A percentile compares a stretch with the other conserved stretches of the same genome.
Conservation (phyloP, 192 early-diverging fungal genomes). For the Rhizophagus prolifer region DNA sequence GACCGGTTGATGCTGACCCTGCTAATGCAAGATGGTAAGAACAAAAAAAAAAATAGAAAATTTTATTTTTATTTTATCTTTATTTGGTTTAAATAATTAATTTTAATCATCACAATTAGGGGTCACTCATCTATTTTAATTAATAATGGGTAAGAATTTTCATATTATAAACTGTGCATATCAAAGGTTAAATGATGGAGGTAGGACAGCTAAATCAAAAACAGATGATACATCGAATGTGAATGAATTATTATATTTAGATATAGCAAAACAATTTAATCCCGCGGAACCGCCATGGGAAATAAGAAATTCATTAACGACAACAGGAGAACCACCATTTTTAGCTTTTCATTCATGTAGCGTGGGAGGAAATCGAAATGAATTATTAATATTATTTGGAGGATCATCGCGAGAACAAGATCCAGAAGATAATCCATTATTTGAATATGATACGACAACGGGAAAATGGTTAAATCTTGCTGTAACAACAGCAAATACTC, state of each 20-base stretch:
- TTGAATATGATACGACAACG: neutral
- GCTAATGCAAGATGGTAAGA: neutral
- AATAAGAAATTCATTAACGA: neutral
- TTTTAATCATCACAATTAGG: neutral
- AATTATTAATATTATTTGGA: slow-evolving; percentile 26
- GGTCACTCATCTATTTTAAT: neutral
- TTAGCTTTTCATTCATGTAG: slow-evolving; percentile 12
- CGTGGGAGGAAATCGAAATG: slow-evolving; percentile 24
- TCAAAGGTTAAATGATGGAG: too few relatives aligned
- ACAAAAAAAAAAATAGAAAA: neutral
- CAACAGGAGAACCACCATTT: neutral
- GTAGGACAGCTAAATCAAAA: neutral
- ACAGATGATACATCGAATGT: neutral
- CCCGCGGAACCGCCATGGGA: neutral
- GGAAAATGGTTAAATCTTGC: neutral
- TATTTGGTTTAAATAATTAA: neutral
- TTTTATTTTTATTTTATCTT: neutral
- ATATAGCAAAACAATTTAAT: neutral
- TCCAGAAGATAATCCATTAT: neutral
- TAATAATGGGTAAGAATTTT: neutral
- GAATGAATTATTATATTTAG: neutral
- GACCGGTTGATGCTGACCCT: neutral
- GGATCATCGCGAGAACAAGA: neutral
- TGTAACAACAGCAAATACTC: neutral
- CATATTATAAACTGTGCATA: neutral